Base-by-base conservation (phyloP, 768 basidiomycete genomes). In the Amanita jacksonii region DNA sequence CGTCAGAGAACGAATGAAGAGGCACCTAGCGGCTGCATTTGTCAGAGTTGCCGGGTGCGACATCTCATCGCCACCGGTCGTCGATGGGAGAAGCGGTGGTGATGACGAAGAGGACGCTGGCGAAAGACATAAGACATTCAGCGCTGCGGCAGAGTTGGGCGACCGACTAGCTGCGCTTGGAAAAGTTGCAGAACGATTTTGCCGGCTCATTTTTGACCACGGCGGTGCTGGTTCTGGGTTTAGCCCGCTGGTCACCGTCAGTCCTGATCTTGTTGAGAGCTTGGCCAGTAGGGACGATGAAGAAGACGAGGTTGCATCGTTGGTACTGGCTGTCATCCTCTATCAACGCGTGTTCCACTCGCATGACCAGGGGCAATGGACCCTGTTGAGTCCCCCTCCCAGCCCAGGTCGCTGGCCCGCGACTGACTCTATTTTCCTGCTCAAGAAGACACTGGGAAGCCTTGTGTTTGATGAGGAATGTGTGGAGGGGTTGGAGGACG, bases 131-230 rank as follows among this genome's bases (percentile, higher is more conserved):
- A 62, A 59, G 24, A 77, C 78, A 0, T 57, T 85, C 30, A 72
- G 73, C 5, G 75, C 76, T 19, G 79, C 81, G 16, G 68, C 67
- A 36, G 75, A 77, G 43, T 70, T 88, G 5, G 81, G 83, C 2
- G 84, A 82, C 1, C 54, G 58, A 8, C 69, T 76, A 0, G 70
- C 68, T 3, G 61, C 69, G 42, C 63, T 87, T 12, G 81, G 73
- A 0, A 64, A 68, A 50, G 54, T 62, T 5, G 64, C 86, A 22
- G 81, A 83, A 57, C 65, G 71, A 38, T 66, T 77, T 43, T 77
- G 77, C 72, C 69, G 67, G 51, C 58, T 60, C 16, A 59, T 59
- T 13, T 59, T 60, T 16, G 55, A 43, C 45, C n/a, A n/a, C n/a
- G n/a, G n/a, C n/a, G n/a, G n/a, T n/a, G n/a, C n/a, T n/a, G n/a